phyloP scores from a whole-genome alignment of 2,329 filamentous ascomycete genomes.

The Alternaria gaisen region DNA sequence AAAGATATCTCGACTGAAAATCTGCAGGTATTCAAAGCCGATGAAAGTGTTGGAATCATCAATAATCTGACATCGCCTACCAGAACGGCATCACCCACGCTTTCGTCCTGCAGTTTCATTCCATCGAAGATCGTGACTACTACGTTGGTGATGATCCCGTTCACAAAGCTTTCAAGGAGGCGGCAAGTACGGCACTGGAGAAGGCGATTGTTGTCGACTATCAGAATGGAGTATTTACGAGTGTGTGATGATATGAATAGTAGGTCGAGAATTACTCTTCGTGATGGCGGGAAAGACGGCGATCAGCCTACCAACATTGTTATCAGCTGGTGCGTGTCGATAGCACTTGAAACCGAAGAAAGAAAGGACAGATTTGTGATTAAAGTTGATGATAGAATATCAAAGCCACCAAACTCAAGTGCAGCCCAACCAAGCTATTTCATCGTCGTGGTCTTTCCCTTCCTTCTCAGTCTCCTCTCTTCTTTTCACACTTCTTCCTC shows the following conservation, averaged over 20 bases:
- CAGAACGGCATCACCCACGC: conserved; percentile 56
- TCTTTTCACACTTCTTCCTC: background rate
- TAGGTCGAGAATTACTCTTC: background rate
- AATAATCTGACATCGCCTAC: conserved; percentile 53
- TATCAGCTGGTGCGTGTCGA: too few species aligned
- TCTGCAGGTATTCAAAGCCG: conserved; percentile 37
- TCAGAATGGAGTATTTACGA: conserved; percentile 43
- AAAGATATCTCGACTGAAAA: conserved; percentile 46
- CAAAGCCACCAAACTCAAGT: too few species aligned
- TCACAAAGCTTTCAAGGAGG: conserved; percentile 52
- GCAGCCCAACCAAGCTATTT: too few species aligned
- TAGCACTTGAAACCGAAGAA: too few species aligned
- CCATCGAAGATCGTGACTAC: conserved; percentile 54
- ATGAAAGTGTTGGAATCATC: conserved; percentile 47
- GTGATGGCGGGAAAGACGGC: background rate
- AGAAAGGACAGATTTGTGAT: too few species aligned
- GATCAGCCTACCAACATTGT: too few species aligned
- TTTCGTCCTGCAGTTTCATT: conserved; percentile 55
- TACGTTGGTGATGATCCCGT: conserved; percentile 54
- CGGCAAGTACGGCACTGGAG: conserved; percentile 45
- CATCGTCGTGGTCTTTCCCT: too few species aligned
- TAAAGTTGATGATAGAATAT: too few species aligned
- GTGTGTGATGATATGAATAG: background rate
- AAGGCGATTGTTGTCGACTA: conserved; percentile 55
- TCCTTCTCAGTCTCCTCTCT: background rate